Evolutionary conservation across 345 rosid genomes (phyloP).

Genomic region (Syzygium aromaticum): DNA sequence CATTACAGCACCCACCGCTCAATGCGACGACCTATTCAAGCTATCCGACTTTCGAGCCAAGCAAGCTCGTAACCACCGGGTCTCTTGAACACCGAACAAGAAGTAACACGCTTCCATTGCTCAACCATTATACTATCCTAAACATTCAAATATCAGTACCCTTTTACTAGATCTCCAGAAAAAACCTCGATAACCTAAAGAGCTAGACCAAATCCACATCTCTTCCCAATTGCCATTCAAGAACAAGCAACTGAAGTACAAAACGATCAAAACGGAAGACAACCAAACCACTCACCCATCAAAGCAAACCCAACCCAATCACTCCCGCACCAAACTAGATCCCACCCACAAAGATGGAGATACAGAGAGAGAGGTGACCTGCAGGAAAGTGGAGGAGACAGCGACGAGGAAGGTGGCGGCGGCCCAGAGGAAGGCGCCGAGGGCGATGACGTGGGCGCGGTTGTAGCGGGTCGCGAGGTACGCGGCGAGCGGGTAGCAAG

Average conservation of each 20-base stretch:
- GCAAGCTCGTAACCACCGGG: background rate
- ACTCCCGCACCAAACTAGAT: background rate
- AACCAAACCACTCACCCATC: background rate
- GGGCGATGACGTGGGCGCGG: constrained; percentile 61
- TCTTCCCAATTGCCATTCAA: background rate
- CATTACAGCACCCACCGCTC: background rate
- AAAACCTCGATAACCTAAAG: background rate
- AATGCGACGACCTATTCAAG: no score
- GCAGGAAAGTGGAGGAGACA: constrained; percentile 47
- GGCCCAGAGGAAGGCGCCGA: constrained; percentile 75
- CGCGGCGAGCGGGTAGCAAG: constrained; percentile 57
- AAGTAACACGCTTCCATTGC: background rate
- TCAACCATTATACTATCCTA: background rate
- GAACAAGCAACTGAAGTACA: background rate
- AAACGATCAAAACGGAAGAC: background rate
- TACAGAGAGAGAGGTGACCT: constrained; percentile 23
- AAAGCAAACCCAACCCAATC: background rate
- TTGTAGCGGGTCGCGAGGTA: constrained; percentile 46
- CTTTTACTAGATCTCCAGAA: background rate
- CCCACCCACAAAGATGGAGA: background rate
- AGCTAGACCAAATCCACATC: background rate
- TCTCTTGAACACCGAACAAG: background rate
- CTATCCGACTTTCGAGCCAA: background rate
- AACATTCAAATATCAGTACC: background rate
- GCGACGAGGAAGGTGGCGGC: constrained; percentile 69